Conservation (phyloP, 768 basidiomycete genomes). For the Hemileccinum rubropunctum region DNA sequence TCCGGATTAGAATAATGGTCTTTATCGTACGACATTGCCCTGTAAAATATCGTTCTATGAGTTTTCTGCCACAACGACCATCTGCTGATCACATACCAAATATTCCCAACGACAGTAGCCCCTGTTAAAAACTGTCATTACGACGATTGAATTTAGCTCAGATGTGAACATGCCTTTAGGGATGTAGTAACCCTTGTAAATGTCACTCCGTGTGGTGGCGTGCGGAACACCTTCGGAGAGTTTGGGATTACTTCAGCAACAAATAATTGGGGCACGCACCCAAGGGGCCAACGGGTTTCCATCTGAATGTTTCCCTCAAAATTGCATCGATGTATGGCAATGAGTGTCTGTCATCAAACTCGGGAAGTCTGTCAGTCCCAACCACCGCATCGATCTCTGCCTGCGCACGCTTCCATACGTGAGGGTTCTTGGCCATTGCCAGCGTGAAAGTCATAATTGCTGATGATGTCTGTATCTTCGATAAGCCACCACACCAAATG, state of each 20-base stretch:
- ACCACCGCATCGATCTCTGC: slow-evolving; percentile 8
- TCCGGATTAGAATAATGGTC: slow-evolving; percentile 9
- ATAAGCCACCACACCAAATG: not conserved
- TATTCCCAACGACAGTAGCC: slow-evolving; percentile 1
- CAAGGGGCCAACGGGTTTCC: slow-evolving; percentile 12
- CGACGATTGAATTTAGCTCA: not conserved
- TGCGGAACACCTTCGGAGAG: slow-evolving; percentile 7
- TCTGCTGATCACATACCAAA: not conserved
- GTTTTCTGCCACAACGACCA: too few relatives aligned
- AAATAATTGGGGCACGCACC: not conserved
- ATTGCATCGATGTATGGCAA: slow-evolving; percentile 16
- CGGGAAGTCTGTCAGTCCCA: slow-evolving; percentile 6
- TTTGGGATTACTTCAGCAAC: not conserved
- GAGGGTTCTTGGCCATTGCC: slow-evolving; percentile 13
- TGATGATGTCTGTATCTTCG: slow-evolving; percentile 3
- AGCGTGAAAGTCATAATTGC: slow-evolving; percentile 4
- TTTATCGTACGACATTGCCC: slow-evolving; percentile 8
- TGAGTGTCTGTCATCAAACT: slow-evolving; percentile 19
- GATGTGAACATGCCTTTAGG: slow-evolving; percentile 11
- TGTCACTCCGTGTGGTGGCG: slow-evolving; percentile 7
- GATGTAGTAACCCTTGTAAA: slow-evolving; percentile 17
- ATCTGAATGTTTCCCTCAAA: slow-evolving; percentile 17
- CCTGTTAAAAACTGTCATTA: not conserved
- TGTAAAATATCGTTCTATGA: not conserved
- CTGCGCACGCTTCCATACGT: slow-evolving; percentile 10